A percentile compares a stretch with the other conserved stretches of the same genome.
phyloP scores from a whole-genome alignment of 352 stramenopile genomes.

The Pythium apleroticum region DNA sequence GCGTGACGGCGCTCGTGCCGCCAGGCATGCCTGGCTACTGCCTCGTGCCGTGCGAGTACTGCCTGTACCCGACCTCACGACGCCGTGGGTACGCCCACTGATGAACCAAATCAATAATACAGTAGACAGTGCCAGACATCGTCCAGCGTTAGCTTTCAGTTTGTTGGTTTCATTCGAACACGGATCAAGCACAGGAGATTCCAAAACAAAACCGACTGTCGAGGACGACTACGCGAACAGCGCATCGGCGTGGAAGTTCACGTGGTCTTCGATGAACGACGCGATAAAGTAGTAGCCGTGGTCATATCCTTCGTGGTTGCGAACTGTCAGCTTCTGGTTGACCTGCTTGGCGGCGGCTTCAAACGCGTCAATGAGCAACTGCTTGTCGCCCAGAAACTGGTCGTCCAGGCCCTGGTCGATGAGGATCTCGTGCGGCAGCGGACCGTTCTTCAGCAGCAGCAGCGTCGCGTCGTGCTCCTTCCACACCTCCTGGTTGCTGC shows the following conservation, averaged over 20 bases:
- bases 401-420: slow-evolving; percentile 91
- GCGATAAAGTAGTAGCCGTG: slow-evolving; percentile 98
- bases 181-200: no score
- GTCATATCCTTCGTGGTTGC: slow-evolving; percentile 93
- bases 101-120: background rate
- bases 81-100: slow-evolving; percentile 14
- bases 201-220: no score
- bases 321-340: slow-evolving; percentile 79
- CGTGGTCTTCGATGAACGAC: slow-evolving; percentile 95
- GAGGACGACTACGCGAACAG: slow-evolving; percentile 49
- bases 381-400: slow-evolving; percentile 86
- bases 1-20: slow-evolving; percentile 6
- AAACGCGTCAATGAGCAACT: slow-evolving; percentile 91
- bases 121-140: no score
- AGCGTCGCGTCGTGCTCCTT: slow-evolving; percentile 92
- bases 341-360: slow-evolving; percentile 79
- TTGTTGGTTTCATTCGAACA: background rate
- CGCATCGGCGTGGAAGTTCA: slow-evolving; percentile 91
- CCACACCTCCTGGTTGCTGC: slow-evolving; percentile 84
- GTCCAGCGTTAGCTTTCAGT: background rate
- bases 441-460: slow-evolving; percentile 74
- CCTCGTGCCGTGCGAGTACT: slow-evolving; percentile 24
- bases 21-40: slow-evolving; percentile 15
- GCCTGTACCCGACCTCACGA: slow-evolving; percentile 14
- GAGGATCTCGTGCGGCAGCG: slow-evolving; percentile 73